These are phyloP conservation scores for Paspalum notatum DNA, from an alignment of 176 grass and related monocot genomes.

Conservation along the genomic window DNA sequence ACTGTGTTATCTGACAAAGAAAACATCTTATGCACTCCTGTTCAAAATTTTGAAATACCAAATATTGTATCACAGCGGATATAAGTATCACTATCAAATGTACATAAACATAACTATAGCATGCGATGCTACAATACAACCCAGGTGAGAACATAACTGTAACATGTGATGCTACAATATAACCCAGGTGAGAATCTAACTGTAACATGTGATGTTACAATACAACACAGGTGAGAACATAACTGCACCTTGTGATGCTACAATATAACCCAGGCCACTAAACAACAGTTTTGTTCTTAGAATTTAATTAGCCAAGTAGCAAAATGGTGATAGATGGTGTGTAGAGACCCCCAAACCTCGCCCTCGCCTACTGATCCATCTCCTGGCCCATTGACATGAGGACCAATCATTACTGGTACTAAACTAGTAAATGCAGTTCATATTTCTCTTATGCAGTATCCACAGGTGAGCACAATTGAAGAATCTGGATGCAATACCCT, in stretches of 20 bases:
- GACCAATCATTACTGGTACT: neutral
- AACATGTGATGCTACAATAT: neutral
- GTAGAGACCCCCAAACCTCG: neutral
- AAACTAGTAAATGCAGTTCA: neutral
- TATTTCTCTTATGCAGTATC: neutral
- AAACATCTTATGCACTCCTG: neutral
- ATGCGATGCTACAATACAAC: neutral
- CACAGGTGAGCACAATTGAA: neutral
- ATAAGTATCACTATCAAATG: neutral
- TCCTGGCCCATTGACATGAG: neutral
- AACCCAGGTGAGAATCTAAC: neutral
- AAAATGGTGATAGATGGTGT: neutral
- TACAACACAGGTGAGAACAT: neutral
- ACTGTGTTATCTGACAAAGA: neutral
- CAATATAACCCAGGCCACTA: neutral
- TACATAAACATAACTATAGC: too few relatives aligned
- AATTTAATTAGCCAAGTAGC: neutral
- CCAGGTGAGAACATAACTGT: neutral
- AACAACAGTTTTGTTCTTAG: slow-evolving; percentile 9
- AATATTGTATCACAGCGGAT: neutral
- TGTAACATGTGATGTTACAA: neutral
- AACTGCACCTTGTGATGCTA: neutral
- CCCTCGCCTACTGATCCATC: neutral
- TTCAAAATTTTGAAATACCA: neutral
- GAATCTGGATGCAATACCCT: neutral